A percentile compares a stretch with the other conserved stretches of the same genome.
Conservation (phyloP, 495 filamentous ascomycete species). For the Lasiosphaeria ovina region DNA sequence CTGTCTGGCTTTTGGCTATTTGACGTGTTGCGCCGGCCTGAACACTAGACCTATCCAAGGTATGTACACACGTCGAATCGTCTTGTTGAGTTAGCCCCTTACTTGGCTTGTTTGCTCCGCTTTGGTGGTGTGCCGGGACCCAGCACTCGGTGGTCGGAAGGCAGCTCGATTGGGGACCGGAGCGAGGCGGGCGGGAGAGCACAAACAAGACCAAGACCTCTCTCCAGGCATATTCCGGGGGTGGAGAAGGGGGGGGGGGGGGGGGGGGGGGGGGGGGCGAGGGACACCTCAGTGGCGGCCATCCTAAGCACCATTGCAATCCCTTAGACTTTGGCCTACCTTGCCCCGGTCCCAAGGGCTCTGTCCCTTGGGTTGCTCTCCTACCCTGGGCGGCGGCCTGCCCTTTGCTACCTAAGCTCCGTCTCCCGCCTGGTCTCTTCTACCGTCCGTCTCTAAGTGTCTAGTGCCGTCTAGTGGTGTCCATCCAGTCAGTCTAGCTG, state of each 20-base stretch:
- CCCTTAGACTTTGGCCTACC: too few species aligned
- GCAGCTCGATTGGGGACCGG: constrained; percentile 1
- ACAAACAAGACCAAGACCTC: constrained; percentile 2
- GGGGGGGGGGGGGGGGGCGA: neutral
- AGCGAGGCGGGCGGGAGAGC: neutral
- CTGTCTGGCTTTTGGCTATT: neutral
- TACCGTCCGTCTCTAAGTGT: too few species aligned
- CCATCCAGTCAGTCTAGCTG: neutral
- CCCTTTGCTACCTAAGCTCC: too few species aligned
- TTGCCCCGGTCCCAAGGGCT: too few species aligned
- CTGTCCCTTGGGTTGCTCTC: too few species aligned
- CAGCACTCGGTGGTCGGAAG: neutral
- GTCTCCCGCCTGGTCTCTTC: too few species aligned
- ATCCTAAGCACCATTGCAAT: too few species aligned
- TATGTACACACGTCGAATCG: neutral
- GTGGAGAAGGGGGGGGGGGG: neutral
- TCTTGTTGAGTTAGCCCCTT: neutral
- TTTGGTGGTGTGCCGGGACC: too few species aligned
- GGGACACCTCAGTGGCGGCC: too few species aligned
- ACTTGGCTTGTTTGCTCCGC: too few species aligned
- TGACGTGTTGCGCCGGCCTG: neutral
- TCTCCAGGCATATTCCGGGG: neutral
- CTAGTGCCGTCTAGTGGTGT: too few species aligned
- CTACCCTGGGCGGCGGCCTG: too few species aligned
- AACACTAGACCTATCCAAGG: neutral